These are phyloP conservation scores for Hirsutella minnesotensis DNA, from an alignment of 2,329 filamentous ascomycete species.

Conservation along the genomic window DNA sequence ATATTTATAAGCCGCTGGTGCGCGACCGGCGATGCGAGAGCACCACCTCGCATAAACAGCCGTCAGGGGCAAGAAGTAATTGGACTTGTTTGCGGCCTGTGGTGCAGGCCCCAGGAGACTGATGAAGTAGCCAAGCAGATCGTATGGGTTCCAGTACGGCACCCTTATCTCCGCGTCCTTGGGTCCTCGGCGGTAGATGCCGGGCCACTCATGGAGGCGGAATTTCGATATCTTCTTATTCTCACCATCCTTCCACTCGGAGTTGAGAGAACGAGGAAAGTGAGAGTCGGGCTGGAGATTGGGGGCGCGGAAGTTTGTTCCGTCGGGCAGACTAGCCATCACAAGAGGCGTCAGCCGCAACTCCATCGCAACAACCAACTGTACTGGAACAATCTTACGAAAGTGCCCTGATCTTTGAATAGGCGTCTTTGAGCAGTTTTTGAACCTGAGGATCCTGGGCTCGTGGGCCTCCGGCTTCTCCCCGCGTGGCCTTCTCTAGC, in stretches of 20 bases:
- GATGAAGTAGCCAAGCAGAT: conserved; percentile 4
- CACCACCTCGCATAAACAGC: too few species aligned
- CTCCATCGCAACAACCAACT: too few species aligned
- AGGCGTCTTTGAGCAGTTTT: background rate
- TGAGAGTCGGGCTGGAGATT: background rate
- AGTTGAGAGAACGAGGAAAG: background rate
- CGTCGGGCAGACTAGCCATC: conserved; percentile 2
- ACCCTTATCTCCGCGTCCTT: background rate
- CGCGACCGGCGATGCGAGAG: too few species aligned
- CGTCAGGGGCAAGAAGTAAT: conserved; percentile 5
- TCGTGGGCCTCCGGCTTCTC: background rate
- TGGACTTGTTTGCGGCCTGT: conserved; percentile 1
- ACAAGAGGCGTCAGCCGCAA: background rate
- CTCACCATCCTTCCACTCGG: background rate
- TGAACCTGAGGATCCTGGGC: background rate
- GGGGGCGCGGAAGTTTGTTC: background rate
- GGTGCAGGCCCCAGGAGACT: conserved; percentile 3
- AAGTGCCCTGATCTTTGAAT: background rate
- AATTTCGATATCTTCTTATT: background rate
- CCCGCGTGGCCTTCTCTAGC: background rate
- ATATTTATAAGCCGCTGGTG: too few species aligned
- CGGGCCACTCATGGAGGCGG: background rate
- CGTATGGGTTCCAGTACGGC: conserved; percentile 3
- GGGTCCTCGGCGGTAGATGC: background rate
- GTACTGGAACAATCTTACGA: background rate